Evolutionary conservation across 257 asterid genomes (phyloP), one percentile per base, ranked within the genome.

Genomic region (Vinca minor): DNA sequence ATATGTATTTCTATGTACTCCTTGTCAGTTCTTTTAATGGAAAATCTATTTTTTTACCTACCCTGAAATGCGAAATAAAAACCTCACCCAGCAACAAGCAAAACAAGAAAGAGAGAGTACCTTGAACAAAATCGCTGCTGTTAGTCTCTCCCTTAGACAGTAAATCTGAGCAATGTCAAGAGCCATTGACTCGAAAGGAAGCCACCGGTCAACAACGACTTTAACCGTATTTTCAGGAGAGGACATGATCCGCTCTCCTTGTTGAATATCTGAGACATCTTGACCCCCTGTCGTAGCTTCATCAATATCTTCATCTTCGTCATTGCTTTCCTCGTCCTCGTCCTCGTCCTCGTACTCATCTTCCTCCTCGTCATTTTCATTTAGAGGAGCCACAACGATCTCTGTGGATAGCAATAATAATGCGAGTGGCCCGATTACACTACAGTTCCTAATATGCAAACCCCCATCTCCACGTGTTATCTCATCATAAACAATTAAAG

Each of bases 141-240:
- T 66, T 23, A 92, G 78, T 69, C 98, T 83, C 87, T 92, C 97
- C 76, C 97, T 69, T 41, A 92, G 78, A 78, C 96, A 92, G 86
- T 89, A 87, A 21, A 92, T 78, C 73, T 92, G 96, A 73, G 98
- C 96, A 65, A 87, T 95, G 62, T 89, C 94, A 60, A 92, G 91
- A 38, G 97, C 96, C 8, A 70, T 77, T 4, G 89, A 87, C 74
- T 85, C 79, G 13, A 89, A 85, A 17, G 88, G 77, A 53, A 89
- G 84, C 98, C 98, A 92, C 66, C 83, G 69, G 68, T 92, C 98
- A 69, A 79, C 84, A 14, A 87, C 42, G 1, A 81, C 90, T 69
- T 78, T 81, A 42, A 92, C 94, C 0, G 58, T 59, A 73, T 89
- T 87, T 21, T 79, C 86, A 10, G 98, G 94, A 3, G 83, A 85